Conservation (phyloP, 2,329 filamentous ascomycete genomes). For the Hypoxylon rubiginosum region DNA sequence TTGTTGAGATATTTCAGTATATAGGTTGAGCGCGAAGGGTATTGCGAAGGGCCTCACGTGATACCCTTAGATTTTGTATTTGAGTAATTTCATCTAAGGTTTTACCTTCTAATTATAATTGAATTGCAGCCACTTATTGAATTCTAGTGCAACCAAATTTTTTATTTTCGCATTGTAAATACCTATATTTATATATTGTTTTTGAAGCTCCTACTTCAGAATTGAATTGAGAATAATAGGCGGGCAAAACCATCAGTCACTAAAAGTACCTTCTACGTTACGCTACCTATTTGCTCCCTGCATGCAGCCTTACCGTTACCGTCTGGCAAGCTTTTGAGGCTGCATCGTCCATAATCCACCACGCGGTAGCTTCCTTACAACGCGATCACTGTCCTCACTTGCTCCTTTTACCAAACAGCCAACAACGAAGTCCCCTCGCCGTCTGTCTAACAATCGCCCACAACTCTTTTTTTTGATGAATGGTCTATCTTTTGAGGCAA, state of each 20-base stretch:
- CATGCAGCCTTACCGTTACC: slow-evolving; percentile 41
- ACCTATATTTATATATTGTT: too few relatives aligned
- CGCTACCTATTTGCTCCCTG: slow-evolving; percentile 7
- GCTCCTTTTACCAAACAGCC: slow-evolving; percentile 13
- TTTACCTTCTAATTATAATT: too few relatives aligned
- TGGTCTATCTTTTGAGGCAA: slow-evolving; percentile 41
- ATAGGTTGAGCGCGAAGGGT: too few relatives aligned
- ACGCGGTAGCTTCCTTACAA: slow-evolving; percentile 47
- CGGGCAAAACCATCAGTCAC: neutral
- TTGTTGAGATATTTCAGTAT: too few relatives aligned
- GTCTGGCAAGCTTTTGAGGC: slow-evolving; percentile 38
- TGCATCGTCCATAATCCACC: slow-evolving; percentile 43
- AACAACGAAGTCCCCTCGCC: slow-evolving; percentile 19
- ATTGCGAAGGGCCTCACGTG: too few relatives aligned
- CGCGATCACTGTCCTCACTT: slow-evolving; percentile 25
- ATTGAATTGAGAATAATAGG: too few relatives aligned
- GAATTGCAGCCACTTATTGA: too few relatives aligned
- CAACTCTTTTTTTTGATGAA: slow-evolving; percentile 29
- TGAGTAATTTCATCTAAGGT: too few relatives aligned
- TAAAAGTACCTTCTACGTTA: slow-evolving; percentile 18
- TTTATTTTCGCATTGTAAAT: too few relatives aligned
- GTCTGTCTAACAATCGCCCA: slow-evolving; percentile 29
- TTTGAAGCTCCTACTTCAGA: too few relatives aligned
- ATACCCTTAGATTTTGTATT: too few relatives aligned
- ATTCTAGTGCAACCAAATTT: too few relatives aligned